Percentiles rank a stretch among this genome's conserved stretches.
Evolutionary conservation across 1,284 basidiomycete species (phyloP).

Genomic region (Singerocomus rubriflavus): DNA sequence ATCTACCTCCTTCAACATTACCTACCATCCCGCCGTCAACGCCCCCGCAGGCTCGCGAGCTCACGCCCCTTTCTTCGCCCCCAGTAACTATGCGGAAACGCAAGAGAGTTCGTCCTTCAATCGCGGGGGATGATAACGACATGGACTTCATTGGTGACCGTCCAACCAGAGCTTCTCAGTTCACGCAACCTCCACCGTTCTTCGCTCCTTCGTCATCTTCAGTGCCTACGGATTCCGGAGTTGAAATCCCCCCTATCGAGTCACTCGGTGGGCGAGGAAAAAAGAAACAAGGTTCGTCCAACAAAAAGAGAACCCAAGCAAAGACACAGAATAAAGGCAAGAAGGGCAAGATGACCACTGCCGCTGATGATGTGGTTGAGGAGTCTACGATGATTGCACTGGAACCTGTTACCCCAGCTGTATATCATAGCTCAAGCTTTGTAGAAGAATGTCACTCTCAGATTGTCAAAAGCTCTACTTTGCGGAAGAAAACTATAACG

Average conservation of each 20-base stretch:
- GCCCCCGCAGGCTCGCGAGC: constrained; percentile 19
- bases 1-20: constrained; percentile 19
- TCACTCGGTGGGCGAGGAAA: constrained; percentile 6
- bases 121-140: constrained; percentile 16
- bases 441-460: constrained; percentile 1
- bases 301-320: constrained; percentile 12
- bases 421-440: background rate
- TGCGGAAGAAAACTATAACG: constrained; percentile 1
- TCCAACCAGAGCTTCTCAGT: constrained; percentile 1
- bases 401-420: background rate
- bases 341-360: constrained; percentile 10
- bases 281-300: constrained; percentile 10
- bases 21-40: constrained; percentile 31
- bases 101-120: constrained; percentile 17
- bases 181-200: constrained; percentile 22
- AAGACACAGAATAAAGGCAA: constrained; percentile 21
- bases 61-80: constrained; percentile 25
- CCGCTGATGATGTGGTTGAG: constrained; percentile 1
- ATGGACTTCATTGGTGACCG: constrained; percentile 9
- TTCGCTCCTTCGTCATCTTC: constrained; percentile 32
- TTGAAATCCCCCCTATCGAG: constrained; percentile 20
- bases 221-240: constrained; percentile 19
- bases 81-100: constrained; percentile 23
- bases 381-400: constrained; percentile 1
- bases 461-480: background rate